A percentile compares a stretch with the other conserved stretches of the same genome.
These are phyloP conservation scores for Puccinia triticina DNA, from an alignment of 1,284 basidiomycete genomes.

Conservation along the genomic window DNA sequence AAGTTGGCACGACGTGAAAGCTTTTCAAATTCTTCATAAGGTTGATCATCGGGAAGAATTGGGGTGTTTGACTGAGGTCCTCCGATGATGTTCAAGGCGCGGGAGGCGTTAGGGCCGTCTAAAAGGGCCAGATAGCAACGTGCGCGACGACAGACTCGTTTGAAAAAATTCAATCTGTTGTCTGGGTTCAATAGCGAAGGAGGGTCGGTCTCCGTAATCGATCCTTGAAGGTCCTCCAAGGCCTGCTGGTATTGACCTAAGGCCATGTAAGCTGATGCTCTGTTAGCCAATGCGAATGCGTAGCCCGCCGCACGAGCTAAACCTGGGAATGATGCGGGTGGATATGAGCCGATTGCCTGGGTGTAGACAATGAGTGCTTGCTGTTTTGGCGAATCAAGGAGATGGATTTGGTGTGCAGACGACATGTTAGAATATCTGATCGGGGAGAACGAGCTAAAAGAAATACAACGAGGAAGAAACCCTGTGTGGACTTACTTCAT, in stretches of 20 bases:
- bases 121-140: constrained; percentile 35
- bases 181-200: neutral
- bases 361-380: neutral
- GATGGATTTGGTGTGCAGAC: neutral
- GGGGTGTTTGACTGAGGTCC: neutral
- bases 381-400: neutral
- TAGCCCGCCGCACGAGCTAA: constrained; percentile 14
- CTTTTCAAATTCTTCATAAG: neutral
- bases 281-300: constrained; percentile 29
- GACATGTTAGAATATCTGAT: neutral
- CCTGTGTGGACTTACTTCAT: neutral
- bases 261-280: constrained; percentile 37
- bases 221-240: neutral
- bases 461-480: neutral
- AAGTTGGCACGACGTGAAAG: neutral
- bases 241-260: neutral
- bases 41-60: constrained; percentile 12
- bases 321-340: neutral
- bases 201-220: constrained; percentile 13
- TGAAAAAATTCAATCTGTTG: neutral
- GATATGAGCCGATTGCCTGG: constrained; percentile 24
- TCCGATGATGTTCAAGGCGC: neutral
- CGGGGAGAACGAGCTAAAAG: neutral
- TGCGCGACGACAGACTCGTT: constrained; percentile 28
- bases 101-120: neutral